A percentile compares a stretch with the other conserved stretches of the same genome.
Evolutionary conservation across 495 filamentous ascomycete genomes (phyloP).

Genomic region (Penicillium salamii): DNA sequence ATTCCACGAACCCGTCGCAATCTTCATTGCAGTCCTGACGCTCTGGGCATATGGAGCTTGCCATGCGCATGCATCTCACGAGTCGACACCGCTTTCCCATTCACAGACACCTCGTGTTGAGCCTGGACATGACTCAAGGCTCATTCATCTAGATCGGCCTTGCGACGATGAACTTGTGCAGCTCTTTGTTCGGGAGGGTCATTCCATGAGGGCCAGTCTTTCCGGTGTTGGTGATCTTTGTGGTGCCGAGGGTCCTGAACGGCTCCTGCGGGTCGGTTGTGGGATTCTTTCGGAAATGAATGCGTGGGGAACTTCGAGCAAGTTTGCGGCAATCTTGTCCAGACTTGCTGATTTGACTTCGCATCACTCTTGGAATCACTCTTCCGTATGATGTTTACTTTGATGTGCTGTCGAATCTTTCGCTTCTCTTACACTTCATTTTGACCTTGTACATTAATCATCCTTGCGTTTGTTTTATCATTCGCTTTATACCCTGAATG

Average conservation of each 20-base stretch:
- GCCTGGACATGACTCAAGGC: conserved; percentile 22
- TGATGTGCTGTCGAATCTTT: not conserved
- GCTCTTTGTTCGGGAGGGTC: conserved; percentile 48
- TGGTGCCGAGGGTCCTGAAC: conserved; percentile 37
- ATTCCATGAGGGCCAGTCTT: conserved; percentile 45
- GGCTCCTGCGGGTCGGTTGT: conserved; percentile 41
- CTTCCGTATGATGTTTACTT: too few species aligned
- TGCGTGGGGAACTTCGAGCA: conserved; percentile 40
- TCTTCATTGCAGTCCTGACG: conserved; percentile 46
- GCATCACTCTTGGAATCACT: not conserved
- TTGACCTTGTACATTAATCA: too few species aligned
- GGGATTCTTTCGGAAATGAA: conserved; percentile 35
- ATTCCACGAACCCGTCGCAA: conserved; percentile 50
- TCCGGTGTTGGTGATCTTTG: conserved; percentile 52
- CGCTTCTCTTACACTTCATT: too few species aligned
- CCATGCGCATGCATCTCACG: conserved; percentile 13
- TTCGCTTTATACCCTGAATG: not conserved
- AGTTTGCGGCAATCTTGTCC: conserved; percentile 30
- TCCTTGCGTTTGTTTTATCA: not conserved
- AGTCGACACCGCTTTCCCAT: conserved; percentile 8
- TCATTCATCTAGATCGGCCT: conserved; percentile 51
- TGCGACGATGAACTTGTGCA: conserved; percentile 55
- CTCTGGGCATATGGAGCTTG: conserved; percentile 53
- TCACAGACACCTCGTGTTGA: not conserved
- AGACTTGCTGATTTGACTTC: conserved; percentile 5